Evolutionary conservation across 1,139 yeast genomes (phyloP).

Genomic region (Geotrichum fermentans): DNA sequence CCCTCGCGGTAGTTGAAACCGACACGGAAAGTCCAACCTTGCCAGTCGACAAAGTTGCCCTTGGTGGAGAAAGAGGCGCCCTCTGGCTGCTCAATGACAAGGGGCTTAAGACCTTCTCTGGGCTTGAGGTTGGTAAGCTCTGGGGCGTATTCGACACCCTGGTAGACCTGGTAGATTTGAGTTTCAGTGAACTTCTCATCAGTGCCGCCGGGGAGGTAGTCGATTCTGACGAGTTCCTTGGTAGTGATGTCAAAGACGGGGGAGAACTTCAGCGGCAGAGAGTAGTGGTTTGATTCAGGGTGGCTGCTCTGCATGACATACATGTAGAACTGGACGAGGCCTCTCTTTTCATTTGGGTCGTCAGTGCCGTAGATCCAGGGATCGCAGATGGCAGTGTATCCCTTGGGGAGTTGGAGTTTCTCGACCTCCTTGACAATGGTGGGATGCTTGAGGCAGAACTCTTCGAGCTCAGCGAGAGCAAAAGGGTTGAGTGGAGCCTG

Average conservation of each 20-base stretch:
- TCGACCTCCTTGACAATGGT: slow-evolving; percentile 43
- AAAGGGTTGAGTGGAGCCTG: slow-evolving; percentile 67
- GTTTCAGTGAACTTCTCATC: slow-evolving; percentile 49
- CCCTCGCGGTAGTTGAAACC: slow-evolving; percentile 80
- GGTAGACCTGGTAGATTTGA: slow-evolving; percentile 32
- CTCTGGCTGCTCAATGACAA: slow-evolving; percentile 73
- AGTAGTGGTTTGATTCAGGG: slow-evolving; percentile 68
- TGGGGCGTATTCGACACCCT: slow-evolving; percentile 45
- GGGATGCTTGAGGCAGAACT: slow-evolving; percentile 50
- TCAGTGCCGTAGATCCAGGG: slow-evolving; percentile 92
- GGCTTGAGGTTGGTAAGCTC: slow-evolving; percentile 56
- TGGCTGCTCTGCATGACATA: slow-evolving; percentile 59
- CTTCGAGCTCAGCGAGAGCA: slow-evolving; percentile 55
- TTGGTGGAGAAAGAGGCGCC: slow-evolving; percentile 70
- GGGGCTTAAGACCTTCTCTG: slow-evolving; percentile 42
- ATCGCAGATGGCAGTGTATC: slow-evolving; percentile 40
- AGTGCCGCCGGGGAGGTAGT: slow-evolving; percentile 58
- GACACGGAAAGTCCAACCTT: slow-evolving; percentile 83
- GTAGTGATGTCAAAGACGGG: slow-evolving; percentile 73
- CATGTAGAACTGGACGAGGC: slow-evolving; percentile 63
- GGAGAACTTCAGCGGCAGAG: slow-evolving; percentile 75
- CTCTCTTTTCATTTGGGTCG: slow-evolving; percentile 53
- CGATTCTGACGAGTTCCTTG: slow-evolving; percentile 65
- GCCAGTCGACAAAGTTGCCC: slow-evolving; percentile 69
- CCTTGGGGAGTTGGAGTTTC: slow-evolving; percentile 53